These are phyloP conservation scores for Capsicum rhomboideum DNA, from an alignment of 257 asterid genomes.

Conservation along the genomic window DNA sequence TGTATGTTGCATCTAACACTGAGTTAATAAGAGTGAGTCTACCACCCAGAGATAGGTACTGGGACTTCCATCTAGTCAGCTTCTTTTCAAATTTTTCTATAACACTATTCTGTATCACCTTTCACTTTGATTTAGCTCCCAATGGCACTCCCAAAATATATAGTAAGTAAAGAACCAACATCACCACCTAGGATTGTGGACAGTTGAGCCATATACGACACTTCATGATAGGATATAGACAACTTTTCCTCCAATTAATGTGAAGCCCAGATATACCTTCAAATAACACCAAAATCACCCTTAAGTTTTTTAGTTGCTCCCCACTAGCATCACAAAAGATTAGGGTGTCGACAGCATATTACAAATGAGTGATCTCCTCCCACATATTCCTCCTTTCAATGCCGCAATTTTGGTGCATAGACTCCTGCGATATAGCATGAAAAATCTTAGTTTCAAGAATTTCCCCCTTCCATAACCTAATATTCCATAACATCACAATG, in stretches of 20 bases:
- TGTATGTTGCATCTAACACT: neutral
- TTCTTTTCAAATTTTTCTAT: neutral
- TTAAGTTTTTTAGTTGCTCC: neutral
- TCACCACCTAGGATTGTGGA: neutral
- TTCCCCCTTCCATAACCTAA: too few relatives aligned
- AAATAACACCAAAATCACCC: neutral
- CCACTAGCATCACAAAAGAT: too few relatives aligned
- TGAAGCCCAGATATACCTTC: neutral
- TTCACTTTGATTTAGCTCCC: too few relatives aligned
- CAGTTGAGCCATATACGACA: neutral
- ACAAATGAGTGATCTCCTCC: too few relatives aligned
- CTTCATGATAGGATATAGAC: neutral
- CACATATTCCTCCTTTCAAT: too few relatives aligned
- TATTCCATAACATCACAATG: too few relatives aligned
- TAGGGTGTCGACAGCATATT: too few relatives aligned
- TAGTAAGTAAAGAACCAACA: neutral
- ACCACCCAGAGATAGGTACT: neutral
- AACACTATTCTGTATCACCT: too few relatives aligned
- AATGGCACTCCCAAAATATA: neutral
- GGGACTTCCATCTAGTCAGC: neutral
- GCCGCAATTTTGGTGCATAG: too few relatives aligned
- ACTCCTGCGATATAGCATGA: too few relatives aligned
- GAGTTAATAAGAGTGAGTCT: neutral
- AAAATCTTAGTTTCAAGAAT: too few relatives aligned
- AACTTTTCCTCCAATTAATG: neutral